Conservation (phyloP, 1,139 yeast genomes). For the Blastobotrys apis region DNA sequence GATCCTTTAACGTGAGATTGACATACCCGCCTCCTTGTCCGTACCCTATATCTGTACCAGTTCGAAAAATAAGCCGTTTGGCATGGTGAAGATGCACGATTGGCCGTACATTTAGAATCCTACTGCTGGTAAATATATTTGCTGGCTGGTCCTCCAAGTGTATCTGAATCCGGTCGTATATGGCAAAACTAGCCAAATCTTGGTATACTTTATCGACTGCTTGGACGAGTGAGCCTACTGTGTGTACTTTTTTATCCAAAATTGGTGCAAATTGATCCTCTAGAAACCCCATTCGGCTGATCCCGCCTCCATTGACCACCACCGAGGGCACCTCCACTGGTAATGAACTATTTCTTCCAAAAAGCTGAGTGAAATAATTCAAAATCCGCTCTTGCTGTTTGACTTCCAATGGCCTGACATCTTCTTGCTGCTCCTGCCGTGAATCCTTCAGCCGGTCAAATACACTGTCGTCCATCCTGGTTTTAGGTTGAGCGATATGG, state of each 20-base stretch:
- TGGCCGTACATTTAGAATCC: constrained; percentile 23
- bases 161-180: constrained; percentile 45
- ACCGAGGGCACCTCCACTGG: constrained; percentile 41
- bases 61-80: constrained; percentile 60
- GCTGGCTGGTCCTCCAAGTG: constrained; percentile 35
- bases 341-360: constrained; percentile 21
- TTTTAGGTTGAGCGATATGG: neutral
- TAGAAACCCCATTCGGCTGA: constrained; percentile 45
- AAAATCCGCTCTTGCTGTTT: constrained; percentile 9
- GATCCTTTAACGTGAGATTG: constrained; percentile 53
- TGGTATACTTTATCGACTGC: constrained; percentile 32
- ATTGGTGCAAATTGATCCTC: constrained; percentile 54
- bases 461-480: constrained; percentile 8
- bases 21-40: constrained; percentile 94
- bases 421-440: neutral
- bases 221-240: constrained; percentile 30
- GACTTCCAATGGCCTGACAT: neutral
- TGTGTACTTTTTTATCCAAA: constrained; percentile 32
- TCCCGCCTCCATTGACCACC: constrained; percentile 50
- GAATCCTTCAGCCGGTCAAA: constrained; percentile 11
- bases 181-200: constrained; percentile 36
- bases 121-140: constrained; percentile 19
- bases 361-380: constrained; percentile 11
- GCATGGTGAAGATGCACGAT: constrained; percentile 24
- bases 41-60: constrained; percentile 93